Base-by-base conservation (phyloP, 345 rosid genomes). In the Euphorbia lathyris region DNA sequence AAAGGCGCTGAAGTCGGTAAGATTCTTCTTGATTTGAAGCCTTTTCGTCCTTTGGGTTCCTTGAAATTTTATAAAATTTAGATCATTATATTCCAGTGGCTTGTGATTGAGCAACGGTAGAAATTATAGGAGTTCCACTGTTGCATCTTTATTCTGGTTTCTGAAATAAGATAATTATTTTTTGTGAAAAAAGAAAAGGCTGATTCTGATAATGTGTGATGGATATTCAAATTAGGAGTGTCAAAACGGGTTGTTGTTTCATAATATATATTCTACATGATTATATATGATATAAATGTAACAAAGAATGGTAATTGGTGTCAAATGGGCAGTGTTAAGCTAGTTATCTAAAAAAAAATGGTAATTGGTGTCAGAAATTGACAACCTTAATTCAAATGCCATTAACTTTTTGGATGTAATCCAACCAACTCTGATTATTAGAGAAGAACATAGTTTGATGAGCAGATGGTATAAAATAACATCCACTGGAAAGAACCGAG, bases 1-100 rank as follows among this genome's bases (percentile, higher is more conserved):
- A 94, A 94, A 86, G 98, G 91, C 63, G 86, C 97, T 32, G 93
- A 91, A 91, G 87, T 94, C 0, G 98, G 97, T 51, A 86, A 77
- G 9, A 88, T 58, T 47, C 42, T 42, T 42, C 0, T 50, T 25
- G 13, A 14, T 27, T 40, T 62, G 25, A 64, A 43, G 25, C 19
- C 25, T 63, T 58, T 2, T 67, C 56, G n/a, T 40, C 27, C n/a
- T 30, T 25, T 14, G 3, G 23, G n/a, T n/a, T n/a, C 3, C 6
- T 0, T 36, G n/a, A n/a, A n/a, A n/a, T 36, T 38, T 38, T 0
- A n/a, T n/a, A n/a, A n/a, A n/a, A n/a, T 50, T 10, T 50, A 32
- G 2, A 2, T 2, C 36, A 32, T 32, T 32, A 2, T 32, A 32
- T 32, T 32, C 5, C 36, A 32, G 5, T 32, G 40, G 40, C 63